Percentiles rank a stretch among this genome's conserved stretches.
phyloP scores from a whole-genome alignment of 2,329 filamentous ascomycete species.

The Sclerotinia spermophila region DNA sequence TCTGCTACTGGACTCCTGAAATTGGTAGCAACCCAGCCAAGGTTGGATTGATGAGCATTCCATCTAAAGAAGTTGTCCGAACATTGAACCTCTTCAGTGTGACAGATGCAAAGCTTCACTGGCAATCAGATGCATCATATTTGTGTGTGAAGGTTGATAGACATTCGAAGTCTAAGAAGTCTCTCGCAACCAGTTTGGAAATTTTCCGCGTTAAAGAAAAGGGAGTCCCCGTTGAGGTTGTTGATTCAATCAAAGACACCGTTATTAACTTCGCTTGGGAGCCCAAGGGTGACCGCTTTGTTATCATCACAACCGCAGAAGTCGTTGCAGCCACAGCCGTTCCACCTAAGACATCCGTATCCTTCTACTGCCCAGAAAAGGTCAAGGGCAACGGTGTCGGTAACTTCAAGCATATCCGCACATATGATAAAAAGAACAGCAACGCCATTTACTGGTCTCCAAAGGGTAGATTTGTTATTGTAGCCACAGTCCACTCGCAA shows the following conservation, averaged over 20 bases:
- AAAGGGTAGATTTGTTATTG: constrained; percentile 87
- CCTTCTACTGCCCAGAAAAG: constrained; percentile 97
- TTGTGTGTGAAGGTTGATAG: constrained; percentile 98
- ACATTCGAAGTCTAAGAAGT: constrained; percentile 99
- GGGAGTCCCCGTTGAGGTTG: constrained; percentile 95
- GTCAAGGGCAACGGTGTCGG: constrained; percentile 74
- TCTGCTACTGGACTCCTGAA: constrained; percentile 99
- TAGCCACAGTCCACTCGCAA: constrained; percentile 88
- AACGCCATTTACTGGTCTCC: constrained; percentile 99
- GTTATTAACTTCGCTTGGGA: constrained; percentile 99
- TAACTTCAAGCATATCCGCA: constrained; percentile 95
- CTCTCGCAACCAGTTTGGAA: constrained; percentile 91
- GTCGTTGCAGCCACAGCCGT: constrained; percentile 73
- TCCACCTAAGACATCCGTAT: constrained; percentile 86
- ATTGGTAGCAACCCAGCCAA: constrained; percentile 97
- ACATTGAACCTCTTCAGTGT: constrained; percentile 98
- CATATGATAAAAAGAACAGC: constrained; percentile 98
- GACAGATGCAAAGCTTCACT: constrained; percentile 95
- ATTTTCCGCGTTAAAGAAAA: constrained; percentile 98
- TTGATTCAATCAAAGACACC: constrained; percentile 95
- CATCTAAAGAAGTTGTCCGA: constrained; percentile 88
- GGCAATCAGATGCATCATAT: constrained; percentile 92
- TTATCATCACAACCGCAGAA: constrained; percentile 93
- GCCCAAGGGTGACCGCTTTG: constrained; percentile 94
- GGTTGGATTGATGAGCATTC: constrained; percentile 93